phyloP scores from a whole-genome alignment of 495 filamentous ascomycete genomes.

The Diplogelasinospora grovesii region DNA sequence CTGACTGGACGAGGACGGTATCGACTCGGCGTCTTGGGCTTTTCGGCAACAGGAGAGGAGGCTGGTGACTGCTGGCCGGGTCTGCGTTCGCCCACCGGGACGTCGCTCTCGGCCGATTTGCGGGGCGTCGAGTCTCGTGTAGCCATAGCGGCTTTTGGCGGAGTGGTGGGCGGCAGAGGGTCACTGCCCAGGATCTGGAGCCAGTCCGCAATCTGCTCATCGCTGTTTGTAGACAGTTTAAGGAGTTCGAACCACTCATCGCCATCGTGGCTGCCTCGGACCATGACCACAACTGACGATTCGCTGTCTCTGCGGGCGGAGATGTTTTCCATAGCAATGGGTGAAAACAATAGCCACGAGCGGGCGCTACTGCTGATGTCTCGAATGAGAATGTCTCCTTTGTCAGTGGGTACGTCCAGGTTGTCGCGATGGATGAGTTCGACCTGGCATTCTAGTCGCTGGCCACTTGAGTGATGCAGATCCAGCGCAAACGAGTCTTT shows the following conservation, averaged over 20 bases:
- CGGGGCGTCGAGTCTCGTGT: constrained; percentile 34
- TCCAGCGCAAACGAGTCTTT: constrained; percentile 85
- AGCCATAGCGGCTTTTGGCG: constrained; percentile 25
- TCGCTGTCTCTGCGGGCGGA: constrained; percentile 69
- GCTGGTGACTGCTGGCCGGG: constrained; percentile 15
- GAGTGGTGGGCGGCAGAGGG: constrained; percentile 62
- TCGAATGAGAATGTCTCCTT: constrained; percentile 82
- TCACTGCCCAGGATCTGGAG: constrained; percentile 68
- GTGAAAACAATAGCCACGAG: constrained; percentile 86
- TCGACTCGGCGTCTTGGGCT: constrained; percentile 20
- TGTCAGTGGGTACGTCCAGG: constrained; percentile 40
- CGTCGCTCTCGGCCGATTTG: constrained; percentile 51
- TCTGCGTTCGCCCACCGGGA: constrained; percentile 69
- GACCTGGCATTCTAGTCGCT: constrained; percentile 80
- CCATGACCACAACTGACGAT: constrained; percentile 74
- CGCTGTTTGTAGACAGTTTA: constrained; percentile 60
- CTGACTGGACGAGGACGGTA: constrained; percentile 16
- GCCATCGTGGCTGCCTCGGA: constrained; percentile 57
- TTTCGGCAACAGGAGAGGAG: constrained; percentile 6
- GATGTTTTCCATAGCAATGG: constrained; percentile 58
- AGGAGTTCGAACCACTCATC: constrained; percentile 78
- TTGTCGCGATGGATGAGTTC: constrained; percentile 84
- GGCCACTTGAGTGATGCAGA: constrained; percentile 81
- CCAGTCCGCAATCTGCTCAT: constrained; percentile 79
- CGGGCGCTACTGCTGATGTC: constrained; percentile 68